Conservation (phyloP, 1,139 yeast species). For the Blastobotrys illinoisensis region DNA sequence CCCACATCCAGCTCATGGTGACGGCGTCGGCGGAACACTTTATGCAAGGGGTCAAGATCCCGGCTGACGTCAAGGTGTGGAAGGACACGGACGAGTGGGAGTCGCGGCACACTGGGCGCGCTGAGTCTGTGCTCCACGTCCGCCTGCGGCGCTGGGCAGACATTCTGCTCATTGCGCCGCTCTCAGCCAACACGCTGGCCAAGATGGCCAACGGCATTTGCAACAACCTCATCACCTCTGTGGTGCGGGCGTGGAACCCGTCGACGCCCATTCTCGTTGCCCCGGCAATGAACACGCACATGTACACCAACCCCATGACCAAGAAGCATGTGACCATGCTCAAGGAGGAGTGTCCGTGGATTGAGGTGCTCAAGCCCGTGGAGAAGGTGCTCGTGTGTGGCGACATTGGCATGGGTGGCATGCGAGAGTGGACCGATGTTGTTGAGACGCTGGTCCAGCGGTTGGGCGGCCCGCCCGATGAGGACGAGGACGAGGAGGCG, state of each 20-base stretch:
- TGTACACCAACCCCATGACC: constrained; percentile 93
- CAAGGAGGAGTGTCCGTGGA: constrained; percentile 58
- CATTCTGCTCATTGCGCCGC: constrained; percentile 81
- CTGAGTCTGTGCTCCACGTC: constrained; percentile 75
- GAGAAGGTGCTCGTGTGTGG: constrained; percentile 94
- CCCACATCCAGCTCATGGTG: constrained; percentile 71
- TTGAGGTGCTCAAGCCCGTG: constrained; percentile 82
- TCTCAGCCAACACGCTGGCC: constrained; percentile 89
- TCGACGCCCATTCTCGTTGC: constrained; percentile 79
- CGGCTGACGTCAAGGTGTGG: constrained; percentile 85
- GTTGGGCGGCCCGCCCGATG: constrained; percentile 33
- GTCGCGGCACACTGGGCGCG: constrained; percentile 39
- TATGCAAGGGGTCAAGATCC: constrained; percentile 41
- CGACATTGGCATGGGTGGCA: constrained; percentile 95
- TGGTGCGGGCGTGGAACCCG: constrained; percentile 90
- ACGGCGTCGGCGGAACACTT: constrained; percentile 81
- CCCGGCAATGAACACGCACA: constrained; percentile 96
- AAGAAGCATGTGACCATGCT: constrained; percentile 68
- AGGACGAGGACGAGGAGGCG: constrained; percentile 83
- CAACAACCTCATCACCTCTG: constrained; percentile 77
- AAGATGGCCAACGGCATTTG: constrained; percentile 88
- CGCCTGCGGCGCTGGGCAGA: constrained; percentile 96
- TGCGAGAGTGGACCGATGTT: constrained; percentile 94
- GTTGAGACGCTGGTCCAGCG: constrained; percentile 67
- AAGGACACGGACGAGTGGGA: constrained; percentile 91